phyloP scores from a whole-genome alignment of 2,329 filamentous ascomycete genomes.

The Ascochyta clinopodiicola region DNA sequence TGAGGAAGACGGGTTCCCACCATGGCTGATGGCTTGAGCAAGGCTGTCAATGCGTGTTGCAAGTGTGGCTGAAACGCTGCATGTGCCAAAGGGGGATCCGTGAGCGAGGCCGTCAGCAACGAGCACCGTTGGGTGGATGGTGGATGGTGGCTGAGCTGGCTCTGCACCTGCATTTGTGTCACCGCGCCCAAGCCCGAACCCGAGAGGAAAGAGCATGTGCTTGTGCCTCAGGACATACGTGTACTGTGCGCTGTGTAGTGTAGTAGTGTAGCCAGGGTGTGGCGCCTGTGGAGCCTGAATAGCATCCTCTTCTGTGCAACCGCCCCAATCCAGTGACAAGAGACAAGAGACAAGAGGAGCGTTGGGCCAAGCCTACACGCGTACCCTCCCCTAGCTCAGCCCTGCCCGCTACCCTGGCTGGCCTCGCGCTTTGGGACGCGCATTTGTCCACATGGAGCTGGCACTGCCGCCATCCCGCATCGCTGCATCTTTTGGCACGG shows the following conservation, averaged over 20 bases:
- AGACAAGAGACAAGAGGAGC: neutral
- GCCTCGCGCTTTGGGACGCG: neutral
- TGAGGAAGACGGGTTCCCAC: too few species aligned
- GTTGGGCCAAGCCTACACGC: slow-evolving; percentile 8
- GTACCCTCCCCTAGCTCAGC: neutral
- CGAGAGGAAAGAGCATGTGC: slow-evolving; percentile 2
- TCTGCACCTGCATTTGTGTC: neutral
- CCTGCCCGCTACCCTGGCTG: slow-evolving; percentile 1
- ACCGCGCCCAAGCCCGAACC: neutral
- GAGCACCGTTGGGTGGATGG: slow-evolving; percentile 7
- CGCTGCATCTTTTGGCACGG: neutral
- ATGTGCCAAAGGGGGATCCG: slow-evolving; percentile 5
- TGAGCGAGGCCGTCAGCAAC: neutral
- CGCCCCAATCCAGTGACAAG: neutral
- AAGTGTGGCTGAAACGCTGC: slow-evolving; percentile 19
- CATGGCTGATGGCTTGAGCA: neutral
- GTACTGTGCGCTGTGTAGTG: too few species aligned
- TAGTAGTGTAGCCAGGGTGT: neutral
- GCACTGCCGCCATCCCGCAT: slow-evolving; percentile 10
- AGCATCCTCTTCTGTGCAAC: neutral
- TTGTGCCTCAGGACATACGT: neutral
- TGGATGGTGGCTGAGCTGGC: slow-evolving; percentile 2
- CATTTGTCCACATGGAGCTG: slow-evolving; percentile 11
- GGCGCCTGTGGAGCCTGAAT: neutral
- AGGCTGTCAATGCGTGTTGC: slow-evolving; percentile 5